Evolutionary conservation across 768 basidiomycete species (phyloP), one percentile per base, ranked within the genome.

Genomic region (Imleria badia): DNA sequence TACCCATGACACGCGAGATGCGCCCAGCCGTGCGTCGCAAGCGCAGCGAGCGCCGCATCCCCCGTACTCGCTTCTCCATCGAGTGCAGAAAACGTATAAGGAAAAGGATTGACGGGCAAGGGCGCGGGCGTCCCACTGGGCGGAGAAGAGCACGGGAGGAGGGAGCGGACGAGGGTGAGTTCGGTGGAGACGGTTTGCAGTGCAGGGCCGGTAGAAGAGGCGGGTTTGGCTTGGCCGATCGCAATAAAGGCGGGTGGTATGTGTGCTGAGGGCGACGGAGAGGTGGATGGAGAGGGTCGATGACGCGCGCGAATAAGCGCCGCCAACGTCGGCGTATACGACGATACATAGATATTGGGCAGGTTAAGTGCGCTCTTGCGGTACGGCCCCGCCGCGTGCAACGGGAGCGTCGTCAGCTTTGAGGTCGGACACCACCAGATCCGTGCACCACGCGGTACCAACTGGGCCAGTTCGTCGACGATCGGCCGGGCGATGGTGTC

Each of bases 361-460:
- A 62, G 43, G 48, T 57, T 59, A 11, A 29, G 23, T 1, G 26
- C 48, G 14, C 54, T 48, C 20, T 52, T 56, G 50, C 62, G 62
- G 40, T 66, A 71, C 6, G 66, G 58, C 1, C 72, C 73, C 2
- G 73, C 65, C 1, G 66, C 72, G 33, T 73, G 73, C 39, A 73
- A 50, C 3, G 72, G 73, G 30, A 73, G 55, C 11, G 69, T 60
- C 3, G 66, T 56, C 20, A 71, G 47, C 35, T 57, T 65, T 7
- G 72, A 70, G 14, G 73, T 70, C 3, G 67, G 66, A 34, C 70
- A 74, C 73, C 73, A 73, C 61, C 65, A 69, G 45, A 72, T 61
- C n/a, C 66, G 56, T 52, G 65, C 48, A 17, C 62, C 65, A 11
- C 57, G 59, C 5, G 66, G 62, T 13, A 64, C 15, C 13, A 66